phyloP scores from a whole-genome alignment of 768 basidiomycete species.

The Naganishia friedmannii region DNA sequence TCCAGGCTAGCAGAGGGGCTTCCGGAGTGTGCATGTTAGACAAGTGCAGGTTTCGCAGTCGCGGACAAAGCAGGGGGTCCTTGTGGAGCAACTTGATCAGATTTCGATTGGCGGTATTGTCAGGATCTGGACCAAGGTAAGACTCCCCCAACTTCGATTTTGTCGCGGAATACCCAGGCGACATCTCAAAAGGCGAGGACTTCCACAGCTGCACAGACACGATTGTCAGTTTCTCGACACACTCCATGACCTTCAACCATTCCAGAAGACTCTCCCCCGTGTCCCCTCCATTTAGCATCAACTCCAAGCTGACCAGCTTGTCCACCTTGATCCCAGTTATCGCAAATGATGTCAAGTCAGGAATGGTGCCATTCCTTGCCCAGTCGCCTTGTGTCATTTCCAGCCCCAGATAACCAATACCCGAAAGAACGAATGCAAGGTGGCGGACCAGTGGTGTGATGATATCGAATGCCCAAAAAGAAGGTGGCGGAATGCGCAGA shows the following conservation, averaged over 20 bases:
- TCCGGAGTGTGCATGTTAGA: not conserved
- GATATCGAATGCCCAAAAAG: not conserved
- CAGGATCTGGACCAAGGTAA: not conserved
- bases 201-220: not conserved
- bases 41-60: not conserved
- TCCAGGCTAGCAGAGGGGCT: not conserved
- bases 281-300: not conserved
- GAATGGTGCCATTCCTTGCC: not conserved
- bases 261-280: not conserved
- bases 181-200: not conserved
- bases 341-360: not conserved
- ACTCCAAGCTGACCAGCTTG: not conserved
- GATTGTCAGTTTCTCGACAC: not conserved
- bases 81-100: not conserved
- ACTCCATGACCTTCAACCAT: not conserved
- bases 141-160: not conserved
- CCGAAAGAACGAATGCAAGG: not conserved
- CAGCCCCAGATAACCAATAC: no score
- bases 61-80: not conserved
- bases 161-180: not conserved
- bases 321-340: not conserved
- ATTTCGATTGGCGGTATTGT: not conserved
- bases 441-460: not conserved
- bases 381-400: no score
- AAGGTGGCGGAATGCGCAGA: not conserved